These are phyloP conservation scores for Penicillium occitanis DNA, from an alignment of 2,329 filamentous ascomycete genomes.

Conservation along the genomic window DNA sequence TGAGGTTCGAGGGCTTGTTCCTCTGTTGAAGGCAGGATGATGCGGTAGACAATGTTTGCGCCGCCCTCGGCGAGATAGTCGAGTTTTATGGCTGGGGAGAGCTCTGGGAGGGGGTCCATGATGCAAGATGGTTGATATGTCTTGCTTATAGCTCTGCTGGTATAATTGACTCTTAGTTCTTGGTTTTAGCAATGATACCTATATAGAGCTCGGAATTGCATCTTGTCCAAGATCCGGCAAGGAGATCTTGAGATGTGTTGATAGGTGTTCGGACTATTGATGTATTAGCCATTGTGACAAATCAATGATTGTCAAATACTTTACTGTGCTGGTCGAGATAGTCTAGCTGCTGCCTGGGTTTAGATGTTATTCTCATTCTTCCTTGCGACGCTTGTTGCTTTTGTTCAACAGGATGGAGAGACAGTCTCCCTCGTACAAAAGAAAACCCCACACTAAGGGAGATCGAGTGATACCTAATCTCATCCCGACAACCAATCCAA, in stretches of 20 bases:
- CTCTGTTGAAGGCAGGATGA: constrained; percentile 42
- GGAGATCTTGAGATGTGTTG: not conserved
- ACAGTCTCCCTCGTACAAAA: not conserved
- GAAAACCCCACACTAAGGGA: not conserved
- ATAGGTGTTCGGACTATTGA: not conserved
- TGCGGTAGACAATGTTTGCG: constrained; percentile 72
- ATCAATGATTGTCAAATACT: not conserved
- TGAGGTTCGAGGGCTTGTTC: not conserved
- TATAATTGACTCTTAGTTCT: too few species aligned
- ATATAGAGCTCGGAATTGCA: not conserved
- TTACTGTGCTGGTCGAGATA: not conserved
- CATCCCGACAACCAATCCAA: not conserved
- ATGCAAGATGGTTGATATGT: not conserved
- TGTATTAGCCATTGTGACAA: not conserved
- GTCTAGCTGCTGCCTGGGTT: not conserved
- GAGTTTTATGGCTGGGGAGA: constrained; percentile 37
- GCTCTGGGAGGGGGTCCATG: constrained; percentile 32
- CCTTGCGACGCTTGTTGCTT: not conserved
- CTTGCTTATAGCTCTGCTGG: not conserved
- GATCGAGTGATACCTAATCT: not conserved
- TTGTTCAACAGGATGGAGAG: not conserved
- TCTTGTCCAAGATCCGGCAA: not conserved
- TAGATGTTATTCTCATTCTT: not conserved
- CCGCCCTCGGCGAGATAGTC: constrained; percentile 66
- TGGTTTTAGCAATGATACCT: not conserved